A percentile compares a stretch with the other conserved stretches of the same genome.
These are phyloP conservation scores for Curvularia verruculosa DNA, from an alignment of 2,329 filamentous ascomycete genomes.

Conservation along the genomic window DNA sequence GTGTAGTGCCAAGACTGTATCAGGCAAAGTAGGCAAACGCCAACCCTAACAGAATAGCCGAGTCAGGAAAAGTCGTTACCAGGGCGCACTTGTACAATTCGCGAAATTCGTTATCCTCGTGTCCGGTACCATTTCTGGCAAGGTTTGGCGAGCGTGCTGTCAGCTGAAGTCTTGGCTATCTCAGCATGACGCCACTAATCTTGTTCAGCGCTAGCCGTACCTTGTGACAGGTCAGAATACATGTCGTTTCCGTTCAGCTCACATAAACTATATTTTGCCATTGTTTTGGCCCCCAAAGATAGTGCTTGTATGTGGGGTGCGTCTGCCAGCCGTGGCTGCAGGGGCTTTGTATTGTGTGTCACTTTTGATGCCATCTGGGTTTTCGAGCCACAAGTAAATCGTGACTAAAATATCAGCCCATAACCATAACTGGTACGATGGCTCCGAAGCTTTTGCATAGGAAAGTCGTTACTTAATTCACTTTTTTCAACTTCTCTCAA, in stretches of 20 bases:
- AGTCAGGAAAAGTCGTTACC: background rate
- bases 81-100: background rate
- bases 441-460: background rate
- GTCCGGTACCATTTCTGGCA: slow-evolving; percentile 8
- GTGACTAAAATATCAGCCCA: background rate
- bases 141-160: background rate
- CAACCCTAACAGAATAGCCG: background rate
- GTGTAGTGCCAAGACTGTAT: background rate
- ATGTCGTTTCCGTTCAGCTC: slow-evolving; percentile 5
- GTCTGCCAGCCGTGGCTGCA: background rate
- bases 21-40: background rate
- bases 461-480: background rate
- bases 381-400: background rate
- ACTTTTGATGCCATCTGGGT: background rate
- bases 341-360: background rate
- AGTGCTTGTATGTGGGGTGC: background rate
- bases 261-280: background rate
- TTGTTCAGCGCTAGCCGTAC: slow-evolving; percentile 15
- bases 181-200: slow-evolving; percentile 33
- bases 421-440: background rate
- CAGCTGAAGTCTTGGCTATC: slow-evolving; percentile 24
- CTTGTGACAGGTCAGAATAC: slow-evolving; percentile 1
- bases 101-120: slow-evolving; percentile 11
- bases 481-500: background rate
- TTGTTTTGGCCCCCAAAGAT: slow-evolving; percentile 14